Percentiles rank a stretch among this genome's conserved stretches.
phyloP scores from a whole-genome alignment of 805 yeast genomes.

The Saccharomycopsis babjevae region DNA sequence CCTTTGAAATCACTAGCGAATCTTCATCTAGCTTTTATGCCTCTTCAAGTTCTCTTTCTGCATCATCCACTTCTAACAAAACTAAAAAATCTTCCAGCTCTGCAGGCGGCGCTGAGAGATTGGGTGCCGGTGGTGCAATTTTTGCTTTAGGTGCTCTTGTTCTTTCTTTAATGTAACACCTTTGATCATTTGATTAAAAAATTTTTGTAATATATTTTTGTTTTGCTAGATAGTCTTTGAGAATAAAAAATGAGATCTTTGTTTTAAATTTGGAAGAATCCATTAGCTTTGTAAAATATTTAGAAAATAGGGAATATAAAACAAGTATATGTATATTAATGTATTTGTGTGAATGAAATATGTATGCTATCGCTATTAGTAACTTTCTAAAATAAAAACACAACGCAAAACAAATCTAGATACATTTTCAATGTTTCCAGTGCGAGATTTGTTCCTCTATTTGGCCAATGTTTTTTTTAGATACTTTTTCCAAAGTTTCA shows the following conservation, averaged over 20 bases:
- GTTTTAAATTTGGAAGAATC: not conserved
- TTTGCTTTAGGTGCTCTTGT: not conserved
- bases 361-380: not conserved
- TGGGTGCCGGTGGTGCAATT: not conserved
- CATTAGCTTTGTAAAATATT: not conserved
- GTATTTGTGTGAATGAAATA: not conserved
- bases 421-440: conserved; percentile 4
- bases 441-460: conserved; percentile 7
- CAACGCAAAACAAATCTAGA: no score
- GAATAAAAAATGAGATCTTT: not conserved
- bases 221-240: not conserved
- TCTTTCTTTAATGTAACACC: not conserved
- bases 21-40: not conserved
- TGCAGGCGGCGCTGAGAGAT: not conserved
- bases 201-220: not conserved
- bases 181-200: not conserved
- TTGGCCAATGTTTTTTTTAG: conserved; percentile 8
- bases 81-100: not conserved
- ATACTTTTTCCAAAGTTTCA: not conserved
- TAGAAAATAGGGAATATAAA: not conserved
- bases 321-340: not conserved
- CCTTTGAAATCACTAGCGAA: not conserved
- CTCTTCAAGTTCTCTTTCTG: not conserved
- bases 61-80: not conserved
- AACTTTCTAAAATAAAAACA: not conserved